Base-by-base conservation (phyloP, 2,329 filamentous ascomycete genomes). In the Pezicula neosporulosa region DNA sequence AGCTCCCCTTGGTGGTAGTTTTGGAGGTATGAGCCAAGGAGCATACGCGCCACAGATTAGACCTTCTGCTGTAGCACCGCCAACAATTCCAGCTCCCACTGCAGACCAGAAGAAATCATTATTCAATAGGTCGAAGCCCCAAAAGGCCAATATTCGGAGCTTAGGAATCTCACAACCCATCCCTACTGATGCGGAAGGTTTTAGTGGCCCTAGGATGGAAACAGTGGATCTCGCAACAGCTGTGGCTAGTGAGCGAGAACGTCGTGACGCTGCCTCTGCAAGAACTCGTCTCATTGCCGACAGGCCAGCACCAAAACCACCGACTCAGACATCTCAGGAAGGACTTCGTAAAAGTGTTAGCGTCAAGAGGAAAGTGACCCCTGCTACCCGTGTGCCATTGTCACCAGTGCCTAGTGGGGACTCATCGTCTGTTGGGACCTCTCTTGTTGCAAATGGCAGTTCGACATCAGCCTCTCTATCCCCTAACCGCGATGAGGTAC, bases 221-320 rank as follows among this genome's bases (percentile, higher is more conserved):
- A 67, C 66, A 2, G 61, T 66, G 21, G 65, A 67, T 51, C 57
- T 68, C 37, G 56, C 58, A 21, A 63, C 61, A 12, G 66, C 65
- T 3, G 57, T 59, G 46, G 50, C 43, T 15, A 66, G 64, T 41
- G 66, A 68, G 45, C 56, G 63, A 7, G 56, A 62, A 44, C 55
- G 66, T 24, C 58, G 65, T 36, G 57, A 62, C 41, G 60, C 38
- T 30, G 59, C 57, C 15, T 49, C 51, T 18, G 59, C 53, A 3
- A 61, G 57, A 47, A 53, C 58, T 7, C 56, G 49, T 35, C 56
- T 65, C 18, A 50, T 61, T 15, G 55, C 58, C 5, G 56, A 57
- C 38, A 49, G 59, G 24, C 55, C 59, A 19, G 58, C 59, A 19
- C 56, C 62, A 24, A 41, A 50, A 28, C 63, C 59, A 35, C 60